These are phyloP conservation scores for Rhododendron vialii DNA, from an alignment of 148 eudicot genomes.

Conservation along the genomic window DNA sequence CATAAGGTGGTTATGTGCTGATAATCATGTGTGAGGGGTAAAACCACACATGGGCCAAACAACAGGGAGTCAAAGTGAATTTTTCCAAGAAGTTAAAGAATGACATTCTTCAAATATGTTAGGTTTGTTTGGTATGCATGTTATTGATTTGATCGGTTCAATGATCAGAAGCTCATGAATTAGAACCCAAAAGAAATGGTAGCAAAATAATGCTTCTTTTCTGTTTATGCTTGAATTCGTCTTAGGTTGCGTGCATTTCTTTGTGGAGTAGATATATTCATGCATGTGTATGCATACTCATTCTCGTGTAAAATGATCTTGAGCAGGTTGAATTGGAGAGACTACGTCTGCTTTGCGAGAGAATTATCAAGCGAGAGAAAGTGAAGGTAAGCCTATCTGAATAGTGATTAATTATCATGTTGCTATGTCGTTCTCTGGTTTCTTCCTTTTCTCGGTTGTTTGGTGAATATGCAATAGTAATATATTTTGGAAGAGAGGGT, in stretches of 20 bases:
- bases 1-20: not conserved
- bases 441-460: not conserved
- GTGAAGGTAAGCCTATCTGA: slow-evolving; percentile 54
- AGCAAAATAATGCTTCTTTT: not conserved
- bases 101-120: not conserved
- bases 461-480: not conserved
- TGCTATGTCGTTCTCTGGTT: not conserved
- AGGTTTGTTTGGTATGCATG: not conserved
- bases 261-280: not conserved
- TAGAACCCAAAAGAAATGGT: not conserved
- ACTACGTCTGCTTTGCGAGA: slow-evolving; percentile 86
- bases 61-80: not conserved
- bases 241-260: not conserved
- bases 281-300: not conserved
- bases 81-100: not conserved
- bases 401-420: not conserved
- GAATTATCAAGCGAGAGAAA: slow-evolving; percentile 86
- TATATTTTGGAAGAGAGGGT: not conserved
- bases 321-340: slow-evolving; percentile 93
- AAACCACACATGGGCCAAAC: not conserved
- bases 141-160: not conserved
- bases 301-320: slow-evolving; percentile 5
- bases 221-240: not conserved
- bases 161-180: not conserved
- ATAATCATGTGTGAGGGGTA: not conserved